Evolutionary conservation across 2,329 filamentous ascomycete species (phyloP).

Genomic region (Phyllosticta paracitricarpa): DNA sequence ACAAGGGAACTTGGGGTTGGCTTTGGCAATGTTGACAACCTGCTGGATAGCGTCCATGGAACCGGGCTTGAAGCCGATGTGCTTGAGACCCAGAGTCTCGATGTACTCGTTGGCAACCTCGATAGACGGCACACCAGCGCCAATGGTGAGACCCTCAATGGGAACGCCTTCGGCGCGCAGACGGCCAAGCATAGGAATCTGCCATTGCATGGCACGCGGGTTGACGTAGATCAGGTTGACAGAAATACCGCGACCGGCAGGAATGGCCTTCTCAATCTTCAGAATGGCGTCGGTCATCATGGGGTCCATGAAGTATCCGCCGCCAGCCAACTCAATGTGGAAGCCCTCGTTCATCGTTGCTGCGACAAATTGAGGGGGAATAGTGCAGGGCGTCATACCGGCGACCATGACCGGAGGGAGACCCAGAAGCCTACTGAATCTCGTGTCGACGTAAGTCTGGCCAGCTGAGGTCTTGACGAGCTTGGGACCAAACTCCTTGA

Average conservation of each 20-base stretch:
- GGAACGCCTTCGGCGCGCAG: slow-evolving; percentile 37
- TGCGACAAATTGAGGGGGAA: slow-evolving; percentile 41
- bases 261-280: slow-evolving; percentile 35
- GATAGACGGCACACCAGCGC: slow-evolving; percentile 39
- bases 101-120: slow-evolving; percentile 41
- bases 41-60: slow-evolving; percentile 36
- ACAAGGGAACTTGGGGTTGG: slow-evolving; percentile 36
- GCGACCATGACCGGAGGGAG: slow-evolving; percentile 39
- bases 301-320: slow-evolving; percentile 40
- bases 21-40: slow-evolving; percentile 38
- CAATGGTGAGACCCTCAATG: slow-evolving; percentile 39
- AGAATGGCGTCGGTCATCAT: slow-evolving; percentile 37
- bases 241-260: slow-evolving; percentile 41
- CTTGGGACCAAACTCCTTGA: slow-evolving; percentile 90
- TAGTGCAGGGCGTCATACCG: slow-evolving; percentile 40
- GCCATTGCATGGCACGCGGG: slow-evolving; percentile 43
- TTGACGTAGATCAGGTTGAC: slow-evolving; percentile 46
- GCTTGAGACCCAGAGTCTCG: slow-evolving; percentile 46
- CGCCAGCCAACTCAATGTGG: slow-evolving; percentile 40
- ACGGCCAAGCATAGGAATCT: slow-evolving; percentile 41
- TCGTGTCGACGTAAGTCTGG: slow-evolving; percentile 88
- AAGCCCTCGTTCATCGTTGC: slow-evolving; percentile 45
- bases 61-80: slow-evolving; percentile 41
- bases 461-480: slow-evolving; percentile 83
- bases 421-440: slow-evolving; percentile 43